Base-by-base conservation (phyloP, 169 alveolate species). In the Plasmodium fragile region DNA sequence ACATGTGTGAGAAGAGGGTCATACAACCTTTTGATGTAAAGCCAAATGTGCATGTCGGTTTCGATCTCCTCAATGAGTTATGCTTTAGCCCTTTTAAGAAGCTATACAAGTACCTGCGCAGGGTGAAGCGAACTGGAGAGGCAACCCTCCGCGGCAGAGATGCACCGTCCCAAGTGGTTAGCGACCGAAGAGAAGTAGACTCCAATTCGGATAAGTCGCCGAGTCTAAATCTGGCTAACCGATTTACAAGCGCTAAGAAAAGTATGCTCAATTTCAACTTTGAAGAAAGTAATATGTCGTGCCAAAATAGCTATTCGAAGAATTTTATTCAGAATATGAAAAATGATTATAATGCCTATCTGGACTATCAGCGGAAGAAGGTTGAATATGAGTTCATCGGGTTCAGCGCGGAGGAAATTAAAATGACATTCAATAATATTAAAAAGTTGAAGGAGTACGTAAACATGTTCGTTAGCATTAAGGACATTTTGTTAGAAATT, bases 71-170 rank as follows among this genome's bases (percentile, higher is more conserved):
- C 30, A 81, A 81, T 41, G 94, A 91, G 70, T 81, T 91, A 28
- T 91, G 94, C 41, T 91, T 91, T n/a, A 81, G 90, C 69, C 94
- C 94, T 0, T 91, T 91, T 81, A 91, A 71, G 55, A 91, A 91
- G 73, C 55, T 91, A 39, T 91, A 91, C 39, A 91, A 81, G 55
- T 91, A 91, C 30, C 55, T 91, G 53, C 70, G 94, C 32, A 79
- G 77, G 36, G 59, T 89, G 30, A 89, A 55, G 72, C 77, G 18
- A 25, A 11, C 13, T 65, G 30, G 32, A 25, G 75, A 1, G 36
- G 41, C 32, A 0, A 18, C 13, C 18, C 22, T 8, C 30, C 22
- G 32, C 0, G 32, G 2, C 2, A 78, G 2, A 39, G 43, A 18
- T n/a, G 52, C 30, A 41, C 7, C 18, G 28, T 30, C 41, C 13